phyloP scores from a whole-genome alignment of 305 asterid genomes.

The Euphrasia arctica region DNA sequence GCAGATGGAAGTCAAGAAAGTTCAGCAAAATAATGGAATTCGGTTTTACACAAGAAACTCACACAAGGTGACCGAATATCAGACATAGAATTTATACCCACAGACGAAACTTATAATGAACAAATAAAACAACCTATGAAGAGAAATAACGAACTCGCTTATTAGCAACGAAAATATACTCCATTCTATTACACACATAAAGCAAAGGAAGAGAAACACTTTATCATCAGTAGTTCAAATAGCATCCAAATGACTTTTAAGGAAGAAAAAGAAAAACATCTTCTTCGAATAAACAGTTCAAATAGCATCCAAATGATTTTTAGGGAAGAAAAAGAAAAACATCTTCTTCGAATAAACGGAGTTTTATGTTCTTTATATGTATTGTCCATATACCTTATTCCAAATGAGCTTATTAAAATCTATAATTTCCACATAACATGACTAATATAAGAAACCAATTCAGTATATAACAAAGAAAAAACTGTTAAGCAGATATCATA shows the following conservation, averaged over 20 bases:
- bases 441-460: constrained; percentile 17
- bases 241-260: too few species aligned
- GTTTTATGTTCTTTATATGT: background rate
- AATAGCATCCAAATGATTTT: background rate
- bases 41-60: too few species aligned
- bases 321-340: background rate
- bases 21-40: too few species aligned
- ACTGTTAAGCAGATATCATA: background rate
- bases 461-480: constrained; percentile 23
- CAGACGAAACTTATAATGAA: background rate
- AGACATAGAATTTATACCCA: background rate
- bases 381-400: constrained; percentile 27
- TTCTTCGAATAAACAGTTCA: background rate
- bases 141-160: too few species aligned
- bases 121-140: background rate
- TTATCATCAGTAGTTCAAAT: background rate
- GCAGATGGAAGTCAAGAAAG: background rate
- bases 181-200: too few species aligned
- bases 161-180: too few species aligned
- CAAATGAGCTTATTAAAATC: constrained; percentile 38
- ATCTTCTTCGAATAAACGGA: background rate
- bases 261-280: background rate
- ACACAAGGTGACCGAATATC: background rate
- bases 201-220: background rate
- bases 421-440: constrained; percentile 26